Conservation (phyloP, 2,329 filamentous ascomycete genomes). For the Fusarium pininemorale region DNA sequence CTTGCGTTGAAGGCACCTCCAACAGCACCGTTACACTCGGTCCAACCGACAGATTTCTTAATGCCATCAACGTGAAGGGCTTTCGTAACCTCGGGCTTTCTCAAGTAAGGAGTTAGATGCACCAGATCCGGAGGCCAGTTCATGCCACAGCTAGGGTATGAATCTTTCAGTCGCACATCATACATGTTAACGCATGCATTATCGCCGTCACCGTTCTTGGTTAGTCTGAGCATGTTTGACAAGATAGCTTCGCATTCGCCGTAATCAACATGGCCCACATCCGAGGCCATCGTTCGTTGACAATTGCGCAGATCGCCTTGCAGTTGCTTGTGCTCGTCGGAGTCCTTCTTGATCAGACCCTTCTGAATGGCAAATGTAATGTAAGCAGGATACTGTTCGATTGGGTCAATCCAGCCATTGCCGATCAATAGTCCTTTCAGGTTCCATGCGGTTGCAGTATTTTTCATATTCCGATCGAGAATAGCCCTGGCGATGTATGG, state of each 20-base stretch:
- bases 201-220: constrained; percentile 62
- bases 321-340: constrained; percentile 69
- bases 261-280: constrained; percentile 68
- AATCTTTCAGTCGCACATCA: constrained; percentile 86
- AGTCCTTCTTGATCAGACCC: constrained; percentile 74
- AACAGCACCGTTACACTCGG: constrained; percentile 86
- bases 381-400: constrained; percentile 90
- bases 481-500: constrained; percentile 96
- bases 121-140: constrained; percentile 93
- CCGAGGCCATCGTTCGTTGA: constrained; percentile 64
- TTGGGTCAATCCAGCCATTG: constrained; percentile 95
- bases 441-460: constrained; percentile 68
- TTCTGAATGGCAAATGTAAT: constrained; percentile 82
- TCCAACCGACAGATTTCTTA: constrained; percentile 84
- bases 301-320: constrained; percentile 77
- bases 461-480: constrained; percentile 82
- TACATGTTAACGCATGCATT: constrained; percentile 92
- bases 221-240: constrained; percentile 73
- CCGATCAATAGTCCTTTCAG: constrained; percentile 89
- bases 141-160: constrained; percentile 89
- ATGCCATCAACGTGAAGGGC: constrained; percentile 85
- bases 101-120: constrained; percentile 83
- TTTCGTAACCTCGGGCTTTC: constrained; percentile 77
- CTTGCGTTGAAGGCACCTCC: constrained; percentile 73
- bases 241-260: constrained; percentile 80